Conservation (phyloP, 225 moss, liverwort and hornwort species). For the Neckera pumila region DNA sequence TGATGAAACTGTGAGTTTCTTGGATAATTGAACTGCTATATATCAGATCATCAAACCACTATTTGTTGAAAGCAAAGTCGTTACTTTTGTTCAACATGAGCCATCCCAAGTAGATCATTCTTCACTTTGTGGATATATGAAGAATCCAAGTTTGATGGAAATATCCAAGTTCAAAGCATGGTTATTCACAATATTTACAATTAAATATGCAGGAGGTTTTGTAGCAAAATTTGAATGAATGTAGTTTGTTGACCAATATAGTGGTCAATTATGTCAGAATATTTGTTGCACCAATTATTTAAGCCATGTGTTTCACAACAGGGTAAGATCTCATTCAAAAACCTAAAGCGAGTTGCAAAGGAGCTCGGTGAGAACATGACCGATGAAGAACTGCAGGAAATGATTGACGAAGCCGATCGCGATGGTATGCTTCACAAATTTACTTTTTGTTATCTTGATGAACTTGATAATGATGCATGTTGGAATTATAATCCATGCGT, state of each 20-base stretch:
- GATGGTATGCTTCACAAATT: conserved; percentile 47
- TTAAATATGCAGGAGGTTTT: background rate
- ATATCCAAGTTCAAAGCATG: background rate
- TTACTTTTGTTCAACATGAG: background rate
- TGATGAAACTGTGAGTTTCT: conserved; percentile 80
- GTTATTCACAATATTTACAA: background rate
- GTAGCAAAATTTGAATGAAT: background rate
- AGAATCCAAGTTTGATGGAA: background rate
- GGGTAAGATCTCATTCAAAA: conserved; percentile 97
- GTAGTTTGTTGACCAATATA: background rate
- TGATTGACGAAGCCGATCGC: conserved; percentile 81
- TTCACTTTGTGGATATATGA: background rate
- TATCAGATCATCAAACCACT: background rate
- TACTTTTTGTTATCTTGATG: background rate
- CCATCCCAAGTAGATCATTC: background rate
- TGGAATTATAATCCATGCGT: background rate
- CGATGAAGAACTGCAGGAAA: conserved; percentile 62
- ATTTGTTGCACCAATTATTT: background rate
- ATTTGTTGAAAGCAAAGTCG: background rate
- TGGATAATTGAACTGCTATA: background rate
- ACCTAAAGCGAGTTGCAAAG: conserved; percentile 81
- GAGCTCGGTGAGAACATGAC: conserved; percentile 77
- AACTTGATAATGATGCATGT: background rate
- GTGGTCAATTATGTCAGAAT: background rate
- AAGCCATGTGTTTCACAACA: conserved; percentile 1